These are phyloP conservation scores for Jamesozyma gamospora DNA, from an alignment of 805 yeast genomes.

Conservation along the genomic window DNA sequence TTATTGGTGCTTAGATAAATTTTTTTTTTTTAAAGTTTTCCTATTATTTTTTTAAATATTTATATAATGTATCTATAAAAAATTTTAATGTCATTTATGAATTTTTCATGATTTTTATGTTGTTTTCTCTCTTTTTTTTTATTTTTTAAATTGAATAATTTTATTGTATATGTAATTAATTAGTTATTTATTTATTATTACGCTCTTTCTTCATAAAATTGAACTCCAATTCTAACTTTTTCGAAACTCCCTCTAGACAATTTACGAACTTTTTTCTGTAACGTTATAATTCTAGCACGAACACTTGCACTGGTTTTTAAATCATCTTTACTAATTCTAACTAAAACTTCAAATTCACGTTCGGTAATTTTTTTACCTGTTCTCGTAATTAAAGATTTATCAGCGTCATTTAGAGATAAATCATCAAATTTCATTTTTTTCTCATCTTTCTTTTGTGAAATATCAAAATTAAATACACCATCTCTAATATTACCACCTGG, in stretches of 20 bases:
- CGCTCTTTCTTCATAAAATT: slow-evolving; percentile 30
- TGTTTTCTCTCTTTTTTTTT: no score
- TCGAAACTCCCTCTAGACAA: slow-evolving; percentile 41
- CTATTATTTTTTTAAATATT: not conserved
- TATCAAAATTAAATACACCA: slow-evolving; percentile 40
- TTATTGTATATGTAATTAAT: not conserved
- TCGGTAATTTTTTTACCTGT: not conserved
- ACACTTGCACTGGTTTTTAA: slow-evolving; percentile 51
- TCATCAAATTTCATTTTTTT: slow-evolving; percentile 11
- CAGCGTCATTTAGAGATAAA: slow-evolving; percentile 3
- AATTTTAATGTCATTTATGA: slow-evolving; percentile 1
- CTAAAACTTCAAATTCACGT: slow-evolving; percentile 31
- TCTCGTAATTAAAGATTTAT: slow-evolving; percentile 14
- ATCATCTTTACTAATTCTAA: slow-evolving; percentile 41
- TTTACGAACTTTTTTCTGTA: slow-evolving; percentile 53
- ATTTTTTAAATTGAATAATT: not conserved
- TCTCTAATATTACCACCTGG: slow-evolving; percentile 73
- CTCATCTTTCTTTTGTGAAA: slow-evolving; percentile 21
- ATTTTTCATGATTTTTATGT: not conserved
- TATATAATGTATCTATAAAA: not conserved
- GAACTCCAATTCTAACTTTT: slow-evolving; percentile 43
- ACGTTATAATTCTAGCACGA: slow-evolving; percentile 44
- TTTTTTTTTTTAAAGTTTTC: not conserved
- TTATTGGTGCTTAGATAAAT: slow-evolving; percentile 14
- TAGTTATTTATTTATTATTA: not conserved